Evolutionary conservation across 2,329 filamentous ascomycete genomes (phyloP).

Genomic region (Botryotinia convoluta): DNA sequence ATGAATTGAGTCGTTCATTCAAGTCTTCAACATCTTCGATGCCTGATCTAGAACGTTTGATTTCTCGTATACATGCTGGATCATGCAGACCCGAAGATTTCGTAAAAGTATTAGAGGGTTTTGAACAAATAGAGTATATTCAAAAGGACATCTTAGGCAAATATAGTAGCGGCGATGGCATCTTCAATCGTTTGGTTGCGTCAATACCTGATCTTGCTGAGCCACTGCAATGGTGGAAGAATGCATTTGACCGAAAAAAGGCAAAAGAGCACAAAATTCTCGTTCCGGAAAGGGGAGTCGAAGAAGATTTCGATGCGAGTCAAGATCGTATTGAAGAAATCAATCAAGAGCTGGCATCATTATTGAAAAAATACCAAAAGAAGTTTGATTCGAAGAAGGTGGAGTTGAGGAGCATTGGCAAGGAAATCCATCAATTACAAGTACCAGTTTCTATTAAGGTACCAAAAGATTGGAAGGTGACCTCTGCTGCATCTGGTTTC

Average conservation of each 20-base stretch:
- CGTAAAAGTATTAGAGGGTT: conserved; percentile 87
- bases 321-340: conserved; percentile 73
- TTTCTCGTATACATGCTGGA: conserved; percentile 90
- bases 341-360: conserved; percentile 65
- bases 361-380: conserved; percentile 69
- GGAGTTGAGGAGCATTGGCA: conserved; percentile 81
- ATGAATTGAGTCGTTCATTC: conserved; percentile 79
- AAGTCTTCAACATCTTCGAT: conserved; percentile 84
- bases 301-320: conserved; percentile 87
- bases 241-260: conserved; percentile 80
- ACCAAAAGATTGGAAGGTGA: conserved; percentile 87
- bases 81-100: conserved; percentile 92
- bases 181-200: conserved; percentile 78
- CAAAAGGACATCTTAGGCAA: conserved; percentile 69
- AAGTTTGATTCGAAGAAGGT: conserved; percentile 70
- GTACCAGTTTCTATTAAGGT: conserved; percentile 80
- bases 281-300: conserved; percentile 81
- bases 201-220: conserved; percentile 81
- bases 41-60: conserved; percentile 89
- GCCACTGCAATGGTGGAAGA: conserved; percentile 80
- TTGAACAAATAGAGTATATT: conserved; percentile 96
- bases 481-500: conserved; percentile 87
- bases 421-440: conserved; percentile 96
- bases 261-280: conserved; percentile 78
- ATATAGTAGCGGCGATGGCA: conserved; percentile 72